Evolutionary conservation across 2,329 filamentous ascomycete species (phyloP).

Genomic region (Xylaria sp.): DNA sequence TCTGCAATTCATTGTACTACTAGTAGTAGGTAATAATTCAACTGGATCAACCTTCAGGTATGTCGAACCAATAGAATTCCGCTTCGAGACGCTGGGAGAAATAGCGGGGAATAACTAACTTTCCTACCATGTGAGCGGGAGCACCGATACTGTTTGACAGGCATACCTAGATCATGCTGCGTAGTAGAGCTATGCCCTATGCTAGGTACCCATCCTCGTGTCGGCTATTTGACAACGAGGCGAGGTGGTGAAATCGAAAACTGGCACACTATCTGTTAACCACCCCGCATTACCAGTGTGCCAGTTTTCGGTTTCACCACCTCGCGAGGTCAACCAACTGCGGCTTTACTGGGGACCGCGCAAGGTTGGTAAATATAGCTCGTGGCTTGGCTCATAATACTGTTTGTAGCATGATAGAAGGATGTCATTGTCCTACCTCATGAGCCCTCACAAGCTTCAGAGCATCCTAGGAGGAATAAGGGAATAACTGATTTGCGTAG

Average conservation of each 20-base stretch:
- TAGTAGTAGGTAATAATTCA: slow-evolving; percentile 4
- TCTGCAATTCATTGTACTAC: slow-evolving; percentile 4
- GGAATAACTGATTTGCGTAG: neutral
- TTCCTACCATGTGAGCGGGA: slow-evolving; percentile 5
- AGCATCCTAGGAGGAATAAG: neutral
- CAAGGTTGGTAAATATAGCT: neutral
- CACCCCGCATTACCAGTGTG: no score
- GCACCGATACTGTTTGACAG: slow-evolving; percentile 1
- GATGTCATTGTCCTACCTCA: slow-evolving; percentile 12
- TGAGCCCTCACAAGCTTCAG: neutral
- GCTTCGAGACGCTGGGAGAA: slow-evolving; percentile 5
- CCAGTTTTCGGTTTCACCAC: no score
- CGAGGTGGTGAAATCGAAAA: no score
- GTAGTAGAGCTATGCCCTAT: neutral
- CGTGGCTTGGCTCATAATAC: slow-evolving; percentile 5
- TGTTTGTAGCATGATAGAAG: neutral
- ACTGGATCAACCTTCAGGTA: slow-evolving; percentile 7
- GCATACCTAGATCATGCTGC: neutral
- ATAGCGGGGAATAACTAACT: neutral
- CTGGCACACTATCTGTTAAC: no score
- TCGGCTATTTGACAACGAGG: neutral
- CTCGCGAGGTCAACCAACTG: neutral
- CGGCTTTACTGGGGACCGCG: neutral
- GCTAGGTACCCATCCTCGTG: slow-evolving; percentile 9
- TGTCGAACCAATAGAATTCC: slow-evolving; percentile 22